Conservation (phyloP, 345 rosid species). For the Diplotaxis tenuifolia region DNA sequence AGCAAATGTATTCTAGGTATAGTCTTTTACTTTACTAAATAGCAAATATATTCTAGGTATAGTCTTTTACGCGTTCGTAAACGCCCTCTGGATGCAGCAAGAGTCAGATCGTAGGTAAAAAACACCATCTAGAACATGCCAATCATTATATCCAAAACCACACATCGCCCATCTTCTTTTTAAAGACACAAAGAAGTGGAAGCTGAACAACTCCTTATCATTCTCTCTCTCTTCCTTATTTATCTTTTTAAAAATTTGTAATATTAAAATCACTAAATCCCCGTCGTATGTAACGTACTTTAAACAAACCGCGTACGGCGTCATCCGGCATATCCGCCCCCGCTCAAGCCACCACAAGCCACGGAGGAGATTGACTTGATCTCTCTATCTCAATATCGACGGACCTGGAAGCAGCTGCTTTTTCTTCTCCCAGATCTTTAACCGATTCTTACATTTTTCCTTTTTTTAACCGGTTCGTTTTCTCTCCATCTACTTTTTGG, state of each 20-base stretch:
- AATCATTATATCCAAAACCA: neutral
- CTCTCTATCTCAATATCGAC: neutral
- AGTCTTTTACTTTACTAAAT: neutral
- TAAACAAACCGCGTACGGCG: constrained; percentile 19
- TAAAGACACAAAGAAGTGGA: neutral
- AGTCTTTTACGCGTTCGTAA: neutral
- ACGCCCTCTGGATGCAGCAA: constrained; percentile 14
- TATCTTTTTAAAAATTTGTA: neutral
- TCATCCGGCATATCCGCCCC: constrained; percentile 17
- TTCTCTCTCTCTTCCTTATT: neutral
- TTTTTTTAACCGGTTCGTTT: constrained; percentile 27
- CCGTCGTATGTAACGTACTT: constrained; percentile 8
- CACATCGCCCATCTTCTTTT: neutral
- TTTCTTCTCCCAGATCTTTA: constrained; percentile 19
- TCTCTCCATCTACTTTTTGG: constrained; percentile 9
- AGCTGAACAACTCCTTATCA: constrained; percentile 8
- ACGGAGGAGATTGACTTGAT: constrained; percentile 14
- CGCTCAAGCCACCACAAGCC: constrained; percentile 14
- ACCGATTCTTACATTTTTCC: neutral
- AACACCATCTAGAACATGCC: constrained; percentile 1
- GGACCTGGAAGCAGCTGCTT: constrained; percentile 28
- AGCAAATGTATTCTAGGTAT: no score
- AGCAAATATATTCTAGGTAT: neutral
- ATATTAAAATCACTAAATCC: constrained; percentile 8
- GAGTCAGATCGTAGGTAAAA: constrained; percentile 10